Evolutionary conservation across 2,329 filamentous ascomycete genomes (phyloP), one percentile per base, ranked within the genome.

Genomic region (Microcyclospora pomicola): DNA sequence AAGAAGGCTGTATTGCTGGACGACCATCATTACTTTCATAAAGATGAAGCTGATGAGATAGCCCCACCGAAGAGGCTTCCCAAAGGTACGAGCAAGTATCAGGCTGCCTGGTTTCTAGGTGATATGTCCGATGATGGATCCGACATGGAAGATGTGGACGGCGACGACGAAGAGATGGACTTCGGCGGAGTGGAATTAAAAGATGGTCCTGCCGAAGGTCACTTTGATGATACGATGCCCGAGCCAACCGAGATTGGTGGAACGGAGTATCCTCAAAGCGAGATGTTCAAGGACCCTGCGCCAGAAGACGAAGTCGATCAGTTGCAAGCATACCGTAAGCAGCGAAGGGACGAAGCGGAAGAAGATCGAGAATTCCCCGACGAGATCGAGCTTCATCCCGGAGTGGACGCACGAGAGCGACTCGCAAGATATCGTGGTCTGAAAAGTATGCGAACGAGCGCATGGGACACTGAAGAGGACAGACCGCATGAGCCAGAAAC

Each of bases 21-120:
- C 49, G 88, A 96, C 48, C 88, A 98, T 59, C 88, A 96, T 58
- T 98, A 98, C 60, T 98, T 96, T 56, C 87, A 87, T 0, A 88
- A 96, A 32, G 85, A 91, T 34, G 80, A 91, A 37, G 68, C 72
- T 31, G 64, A 76, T 37, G 65, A 71, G 13, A 65, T 75, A 13
- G 62, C 69, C 28, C 63, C 65, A 27, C 82, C 83, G 6, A 91
- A 80, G 61, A 75, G 76, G 44, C 63, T 98, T 15, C 91, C 91
- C 1, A 83, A 79, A 60, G 91, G 91, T 45, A 98, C 91, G 2
- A 96, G 91, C 30, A 76, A 80, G 39, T 96, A 95, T 60, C 91
- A 98, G 62, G 74, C 87, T 15, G 87, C 88, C 9, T 98, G 91
- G 91, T 95, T 82, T 56, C 64, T 98, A 28, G 80, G 75, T 39